A percentile compares a stretch with the other conserved stretches of the same genome.
phyloP scores from a whole-genome alignment of 176 grass and related monocot species.

The Tuctoria greenei region DNA sequence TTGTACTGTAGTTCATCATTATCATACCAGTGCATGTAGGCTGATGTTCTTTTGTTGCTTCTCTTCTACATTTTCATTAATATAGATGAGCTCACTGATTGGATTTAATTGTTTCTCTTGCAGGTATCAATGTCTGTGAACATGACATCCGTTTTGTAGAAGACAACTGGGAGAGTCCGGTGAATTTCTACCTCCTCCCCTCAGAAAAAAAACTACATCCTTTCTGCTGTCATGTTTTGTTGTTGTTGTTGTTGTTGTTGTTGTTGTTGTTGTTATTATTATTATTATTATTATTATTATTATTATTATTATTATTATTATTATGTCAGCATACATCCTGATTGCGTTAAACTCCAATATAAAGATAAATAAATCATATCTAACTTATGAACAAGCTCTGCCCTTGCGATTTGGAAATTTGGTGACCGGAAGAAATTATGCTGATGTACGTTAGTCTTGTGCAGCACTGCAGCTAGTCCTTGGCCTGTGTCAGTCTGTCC shows the following conservation, averaged over 20 bases:
- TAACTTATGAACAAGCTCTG: no score
- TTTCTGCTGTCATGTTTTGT: conserved; percentile 1
- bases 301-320: no score
- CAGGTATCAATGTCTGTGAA: conserved; percentile 73
- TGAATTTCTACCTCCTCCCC: conserved; percentile 24
- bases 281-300: no score
- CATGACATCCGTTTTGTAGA: conserved; percentile 98
- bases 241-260: no score
- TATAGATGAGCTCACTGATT: conserved; percentile 19
- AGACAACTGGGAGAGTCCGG: conserved; percentile 98
- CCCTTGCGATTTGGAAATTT: no score
- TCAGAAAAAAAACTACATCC: background rate
- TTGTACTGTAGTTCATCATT: background rate
- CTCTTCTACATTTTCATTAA: conserved; percentile 1
- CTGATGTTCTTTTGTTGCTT: background rate
- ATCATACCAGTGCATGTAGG: background rate
- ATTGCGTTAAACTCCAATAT: background rate
- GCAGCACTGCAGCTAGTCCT: no score
- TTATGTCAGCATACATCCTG: background rate
- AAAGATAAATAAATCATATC: background rate
- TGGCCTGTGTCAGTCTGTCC: no score
- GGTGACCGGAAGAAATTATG: no score
- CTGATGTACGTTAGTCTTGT: no score
- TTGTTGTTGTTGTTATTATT: no score
- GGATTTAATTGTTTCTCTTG: conserved; percentile 1